Percentiles rank a stretch among this genome's conserved stretches.
Conservation (phyloP, 352 stramenopile species). For the Globisporangium cederbergense region DNA sequence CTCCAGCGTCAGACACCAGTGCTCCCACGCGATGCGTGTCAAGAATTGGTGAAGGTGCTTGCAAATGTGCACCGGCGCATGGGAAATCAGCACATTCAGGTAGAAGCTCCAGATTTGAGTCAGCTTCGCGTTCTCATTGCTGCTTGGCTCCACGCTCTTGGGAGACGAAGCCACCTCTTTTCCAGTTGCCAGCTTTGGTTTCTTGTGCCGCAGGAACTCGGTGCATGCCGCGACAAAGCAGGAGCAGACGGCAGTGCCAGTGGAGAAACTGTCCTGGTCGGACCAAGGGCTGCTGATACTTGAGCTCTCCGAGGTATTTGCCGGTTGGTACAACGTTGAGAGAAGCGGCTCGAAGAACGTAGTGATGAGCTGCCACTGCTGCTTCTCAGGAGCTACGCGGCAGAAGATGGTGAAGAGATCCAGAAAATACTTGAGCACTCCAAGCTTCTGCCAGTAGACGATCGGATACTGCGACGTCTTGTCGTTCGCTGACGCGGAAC, state of each 20-base stretch:
- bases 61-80: conserved; percentile 72
- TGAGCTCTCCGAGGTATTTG: conserved; percentile 64
- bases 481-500: conserved; percentile 3
- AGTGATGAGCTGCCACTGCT: conserved; percentile 69
- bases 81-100: conserved; percentile 60
- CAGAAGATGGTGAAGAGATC: conserved; percentile 77
- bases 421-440: conserved; percentile 72
- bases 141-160: conserved; percentile 2
- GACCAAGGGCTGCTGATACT: conserved; percentile 66
- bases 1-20: conserved; percentile 80
- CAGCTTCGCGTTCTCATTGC: conserved; percentile 40
- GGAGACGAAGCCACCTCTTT: not conserved
- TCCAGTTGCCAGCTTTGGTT: not conserved
- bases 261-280: conserved; percentile 68
- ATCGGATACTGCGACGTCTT: conserved; percentile 35
- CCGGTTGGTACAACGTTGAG: conserved; percentile 74
- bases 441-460: conserved; percentile 66
- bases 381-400: conserved; percentile 45
- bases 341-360: conserved; percentile 79
- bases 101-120: conserved; percentile 84
- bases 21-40: conserved; percentile 75
- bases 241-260: conserved; percentile 71
- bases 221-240: conserved; percentile 77
- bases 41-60: conserved; percentile 83
- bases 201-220: conserved; percentile 56